Evolutionary conservation across 805 yeast species (phyloP), one percentile per base, ranked within the genome.

Genomic region (Hyphopichia homilentoma): DNA sequence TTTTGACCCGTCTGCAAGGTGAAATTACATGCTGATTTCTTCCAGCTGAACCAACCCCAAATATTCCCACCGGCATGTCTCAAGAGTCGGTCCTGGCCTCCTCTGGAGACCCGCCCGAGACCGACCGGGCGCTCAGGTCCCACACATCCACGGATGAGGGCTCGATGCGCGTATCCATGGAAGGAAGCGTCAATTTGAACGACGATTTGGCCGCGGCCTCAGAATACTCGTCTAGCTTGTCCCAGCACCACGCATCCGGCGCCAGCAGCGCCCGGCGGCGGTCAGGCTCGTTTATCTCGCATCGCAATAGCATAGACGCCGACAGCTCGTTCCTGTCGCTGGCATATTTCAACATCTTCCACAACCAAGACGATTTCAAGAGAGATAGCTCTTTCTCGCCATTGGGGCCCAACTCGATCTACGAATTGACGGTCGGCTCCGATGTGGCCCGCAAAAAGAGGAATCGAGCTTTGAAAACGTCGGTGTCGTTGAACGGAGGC

Each of bases 321-420:
- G 65, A 59, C 9, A 50, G 55, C 14, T 40, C 54, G 21, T 52
- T 50, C 25, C 55, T 50, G 52, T 52, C 61, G 4, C 48, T 57
- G 16, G 49, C 46, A 4, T 47, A 43, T 36, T 51, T 52, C 39
- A 51, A 48, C 19, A 40, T 35, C 19, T 40, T 45, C 33, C 44
- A 45, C 16, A 39, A 35, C 15, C 50, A 47, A 19, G 36, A 36
- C 9, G 16, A 31, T 9, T 17, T 11, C 11, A 37, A 26, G 9
- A 27, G 16, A 8, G 41, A 48, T 9, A 47, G 44, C 14, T 28
- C 62, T 2, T 64, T 69, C 9, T 70, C 78, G 16, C 81, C 84
- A 2, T 52, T 81, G 43, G 85, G 85, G 2, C 79, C 83, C 30
- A 85, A 84, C 48, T 81, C 95, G 4, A 78, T 87, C 21, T 84